phyloP scores from a whole-genome alignment of 345 rosid species.

The Gossypioides kirkii region DNA sequence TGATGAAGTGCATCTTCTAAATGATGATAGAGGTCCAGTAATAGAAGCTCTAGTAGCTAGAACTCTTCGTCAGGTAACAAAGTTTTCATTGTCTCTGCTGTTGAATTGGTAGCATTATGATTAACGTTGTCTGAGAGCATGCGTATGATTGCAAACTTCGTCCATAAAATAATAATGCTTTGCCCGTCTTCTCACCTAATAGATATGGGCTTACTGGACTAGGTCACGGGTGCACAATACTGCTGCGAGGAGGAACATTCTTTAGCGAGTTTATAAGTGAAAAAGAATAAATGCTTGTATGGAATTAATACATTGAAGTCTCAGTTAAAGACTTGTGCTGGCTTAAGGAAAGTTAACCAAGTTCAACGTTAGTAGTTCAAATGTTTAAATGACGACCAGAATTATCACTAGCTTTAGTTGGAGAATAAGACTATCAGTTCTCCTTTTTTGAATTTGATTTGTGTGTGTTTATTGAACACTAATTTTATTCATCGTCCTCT shows the following conservation, averaged over 20 bases:
- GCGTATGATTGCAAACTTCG: neutral
- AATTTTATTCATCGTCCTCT: neutral
- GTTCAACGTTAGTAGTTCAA: neutral
- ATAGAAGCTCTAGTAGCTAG: slow-evolving; percentile 98
- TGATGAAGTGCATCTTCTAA: slow-evolving; percentile 97
- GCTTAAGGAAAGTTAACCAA: neutral
- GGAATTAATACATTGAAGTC: neutral
- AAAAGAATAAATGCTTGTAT: neutral
- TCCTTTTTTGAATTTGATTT: neutral
- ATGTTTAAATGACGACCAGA: neutral
- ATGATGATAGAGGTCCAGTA: slow-evolving; percentile 98
- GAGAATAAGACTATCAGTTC: neutral
- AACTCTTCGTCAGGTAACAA: slow-evolving; percentile 89
- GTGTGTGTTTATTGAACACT: neutral
- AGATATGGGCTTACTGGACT: neutral
- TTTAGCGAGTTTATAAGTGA: neutral
- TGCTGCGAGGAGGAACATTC: neutral
- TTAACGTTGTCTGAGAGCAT: neutral
- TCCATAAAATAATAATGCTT: neutral
- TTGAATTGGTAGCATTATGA: slow-evolving; percentile 11
- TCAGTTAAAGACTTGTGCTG: neutral
- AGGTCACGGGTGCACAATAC: neutral
- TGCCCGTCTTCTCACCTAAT: neutral
- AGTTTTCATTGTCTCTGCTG: slow-evolving; percentile 12
- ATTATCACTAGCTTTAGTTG: neutral